These are phyloP conservation scores for Celoporthe dispersa DNA, from an alignment of 2,329 filamentous ascomycete genomes.

Conservation along the genomic window DNA sequence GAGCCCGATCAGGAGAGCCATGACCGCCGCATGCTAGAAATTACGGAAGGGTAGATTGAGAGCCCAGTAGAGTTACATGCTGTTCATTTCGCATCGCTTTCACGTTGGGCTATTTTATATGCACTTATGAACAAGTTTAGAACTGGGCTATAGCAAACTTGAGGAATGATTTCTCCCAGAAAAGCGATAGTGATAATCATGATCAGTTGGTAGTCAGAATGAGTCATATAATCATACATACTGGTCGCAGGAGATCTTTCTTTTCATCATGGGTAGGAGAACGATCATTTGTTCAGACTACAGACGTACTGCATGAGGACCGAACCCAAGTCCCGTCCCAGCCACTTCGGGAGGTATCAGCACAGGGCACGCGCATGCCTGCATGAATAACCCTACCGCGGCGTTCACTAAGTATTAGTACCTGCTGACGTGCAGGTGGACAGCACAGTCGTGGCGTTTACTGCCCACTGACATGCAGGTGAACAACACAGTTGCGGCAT, in stretches of 20 bases:
- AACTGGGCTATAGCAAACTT: neutral
- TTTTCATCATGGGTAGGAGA: neutral
- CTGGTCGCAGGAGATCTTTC: too few species aligned
- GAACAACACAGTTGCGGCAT: constrained; percentile 4
- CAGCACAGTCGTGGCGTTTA: neutral
- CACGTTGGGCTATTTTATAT: neutral
- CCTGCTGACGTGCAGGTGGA: neutral
- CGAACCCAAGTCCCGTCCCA: neutral
- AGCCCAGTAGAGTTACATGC: neutral
- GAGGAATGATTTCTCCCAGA: too few species aligned
- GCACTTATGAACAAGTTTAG: neutral
- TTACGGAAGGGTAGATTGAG: neutral
- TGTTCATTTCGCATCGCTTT: neutral
- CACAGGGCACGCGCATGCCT: neutral
- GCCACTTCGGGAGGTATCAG: neutral
- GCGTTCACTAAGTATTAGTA: neutral
- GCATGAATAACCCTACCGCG: neutral
- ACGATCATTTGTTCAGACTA: neutral
- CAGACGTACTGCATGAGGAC: neutral
- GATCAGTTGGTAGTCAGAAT: too few species aligned
- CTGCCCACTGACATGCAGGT: neutral
- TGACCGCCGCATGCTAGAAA: neutral
- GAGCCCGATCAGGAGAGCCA: neutral
- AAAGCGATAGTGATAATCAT: too few species aligned
- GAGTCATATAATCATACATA: too few species aligned